These are phyloP conservation scores for Aspergillus sclerotialis DNA, from an alignment of 2,329 filamentous ascomycete species.

Conservation along the genomic window DNA sequence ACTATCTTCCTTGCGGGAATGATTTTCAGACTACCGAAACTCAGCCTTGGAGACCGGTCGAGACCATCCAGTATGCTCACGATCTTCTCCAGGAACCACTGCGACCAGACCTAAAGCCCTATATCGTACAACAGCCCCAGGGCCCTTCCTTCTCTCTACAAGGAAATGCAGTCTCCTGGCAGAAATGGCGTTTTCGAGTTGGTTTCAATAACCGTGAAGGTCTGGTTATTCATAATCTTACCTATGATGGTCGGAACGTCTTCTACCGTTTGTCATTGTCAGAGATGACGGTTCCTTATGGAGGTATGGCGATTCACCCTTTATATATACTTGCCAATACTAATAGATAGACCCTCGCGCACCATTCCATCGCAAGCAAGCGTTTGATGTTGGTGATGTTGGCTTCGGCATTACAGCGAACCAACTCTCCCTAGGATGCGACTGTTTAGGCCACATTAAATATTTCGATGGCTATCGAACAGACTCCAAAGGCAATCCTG, in stretches of 20 bases:
- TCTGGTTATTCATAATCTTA: conserved; percentile 61
- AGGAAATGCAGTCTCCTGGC: conserved; percentile 55
- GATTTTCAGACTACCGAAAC: conserved; percentile 53
- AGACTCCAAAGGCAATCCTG: conserved; percentile 52
- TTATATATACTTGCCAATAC: background rate
- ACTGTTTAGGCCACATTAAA: conserved; percentile 64
- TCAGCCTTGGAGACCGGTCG: conserved; percentile 50
- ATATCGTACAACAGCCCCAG: conserved; percentile 59
- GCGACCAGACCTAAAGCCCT: conserved; percentile 60
- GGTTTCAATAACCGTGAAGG: conserved; percentile 60
- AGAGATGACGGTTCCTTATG: conserved; percentile 55
- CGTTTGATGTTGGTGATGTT: conserved; percentile 64
- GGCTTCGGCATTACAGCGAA: conserved; percentile 63
- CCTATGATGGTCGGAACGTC: conserved; percentile 55
- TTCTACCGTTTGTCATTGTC: conserved; percentile 63
- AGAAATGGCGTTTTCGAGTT: conserved; percentile 58
- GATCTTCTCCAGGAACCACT: conserved; percentile 59
- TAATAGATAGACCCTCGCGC: conserved; percentile 50
- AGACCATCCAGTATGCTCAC: conserved; percentile 49
- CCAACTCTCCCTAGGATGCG: conserved; percentile 62
- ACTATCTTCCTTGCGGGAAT: conserved; percentile 59
- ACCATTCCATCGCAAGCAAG: conserved; percentile 63
- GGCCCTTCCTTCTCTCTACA: conserved; percentile 56
- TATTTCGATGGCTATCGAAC: conserved; percentile 56
- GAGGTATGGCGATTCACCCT: conserved; percentile 23